Evolutionary conservation across 78 protist species (phyloP), one percentile per base, ranked within the genome.

Genomic region (Reticulomyxa filosa): DNA sequence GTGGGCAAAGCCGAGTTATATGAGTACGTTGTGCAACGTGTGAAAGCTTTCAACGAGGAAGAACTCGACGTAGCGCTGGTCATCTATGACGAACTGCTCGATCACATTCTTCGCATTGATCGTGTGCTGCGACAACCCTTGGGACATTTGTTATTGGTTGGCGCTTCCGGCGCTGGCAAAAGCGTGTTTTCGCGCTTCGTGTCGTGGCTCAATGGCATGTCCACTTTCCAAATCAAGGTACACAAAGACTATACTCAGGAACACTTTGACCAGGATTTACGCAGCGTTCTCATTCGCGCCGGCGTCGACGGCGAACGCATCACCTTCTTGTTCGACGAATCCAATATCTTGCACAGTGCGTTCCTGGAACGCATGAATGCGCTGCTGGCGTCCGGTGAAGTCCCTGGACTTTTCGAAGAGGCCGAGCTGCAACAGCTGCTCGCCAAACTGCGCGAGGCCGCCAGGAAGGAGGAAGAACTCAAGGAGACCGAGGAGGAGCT

Each of bases 401-500:
- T 94, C 1, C 97, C 97, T 17, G 99, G 97, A 7, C 82, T 94
- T n/a, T 90, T 94, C 62, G 94, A 84, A 22, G 99, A 90, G 17
- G 92, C 89, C 23, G 95, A 82, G 52, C 73, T 53, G 46, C 50
- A 62, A 7, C 37, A 73, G 33, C 75, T 91, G 33, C 30, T 70
- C 62, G 61, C 61, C 78, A 51, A 69, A 65, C 17, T 23, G 39
- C 22, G 8, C 51, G 88, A 73, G 53, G 73, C 73, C 8, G 82
- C 81, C 20, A 56, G 10, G 46, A 46, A 75, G 20, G 75, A 76
- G 59, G 81, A 76, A 33, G 29, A 42, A 62, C 59, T 70, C 4
- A 35, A 42, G 29, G 38, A 38, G 32, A 36, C 25, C 36, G 76
- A 62, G 10, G 75, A 33, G 30, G 23, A 2, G 67, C 2, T n/a